Percentiles rank a stretch among this genome's conserved stretches.
Evolutionary conservation across 441 rosid genomes (phyloP).

Genomic region (Pelargonium fulgidum): DNA sequence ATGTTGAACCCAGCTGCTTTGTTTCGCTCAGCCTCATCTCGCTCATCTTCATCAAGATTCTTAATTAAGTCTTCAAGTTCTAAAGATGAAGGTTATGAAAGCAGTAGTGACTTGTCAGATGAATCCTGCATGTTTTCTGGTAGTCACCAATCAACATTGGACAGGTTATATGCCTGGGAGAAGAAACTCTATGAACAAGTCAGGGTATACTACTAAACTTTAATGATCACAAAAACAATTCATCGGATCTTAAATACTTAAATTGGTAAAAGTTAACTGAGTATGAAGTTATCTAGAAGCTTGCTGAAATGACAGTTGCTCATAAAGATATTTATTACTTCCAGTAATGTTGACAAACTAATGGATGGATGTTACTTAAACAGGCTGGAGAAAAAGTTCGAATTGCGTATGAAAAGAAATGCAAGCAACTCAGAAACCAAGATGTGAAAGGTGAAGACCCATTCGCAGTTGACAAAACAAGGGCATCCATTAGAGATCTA

Average conservation of each 20-base stretch:
- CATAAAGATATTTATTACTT: slow-evolving; percentile 1
- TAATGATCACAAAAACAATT: no score
- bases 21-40: slow-evolving; percentile 86
- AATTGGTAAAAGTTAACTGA: no score
- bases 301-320: neutral
- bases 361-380: slow-evolving; percentile 9
- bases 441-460: slow-evolving; percentile 76
- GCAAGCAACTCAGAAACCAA: slow-evolving; percentile 64
- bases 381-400: slow-evolving; percentile 86
- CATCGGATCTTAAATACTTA: no score
- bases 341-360: neutral
- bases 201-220: slow-evolving; percentile 39
- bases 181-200: slow-evolving; percentile 95
- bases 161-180: slow-evolving; percentile 86
- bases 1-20: slow-evolving; percentile 93
- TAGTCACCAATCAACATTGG: slow-evolving; percentile 86
- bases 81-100: slow-evolving; percentile 59
- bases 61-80: slow-evolving; percentile 52
- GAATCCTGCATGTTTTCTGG: slow-evolving; percentile 61
- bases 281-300: neutral
- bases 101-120: slow-evolving; percentile 67
- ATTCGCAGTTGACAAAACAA: slow-evolving; percentile 54
- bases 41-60: slow-evolving; percentile 81
- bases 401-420: slow-evolving; percentile 80
- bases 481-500: slow-evolving; percentile 64